Conservation (phyloP, 257 asterid species). For the Henckelia pumila region DNA sequence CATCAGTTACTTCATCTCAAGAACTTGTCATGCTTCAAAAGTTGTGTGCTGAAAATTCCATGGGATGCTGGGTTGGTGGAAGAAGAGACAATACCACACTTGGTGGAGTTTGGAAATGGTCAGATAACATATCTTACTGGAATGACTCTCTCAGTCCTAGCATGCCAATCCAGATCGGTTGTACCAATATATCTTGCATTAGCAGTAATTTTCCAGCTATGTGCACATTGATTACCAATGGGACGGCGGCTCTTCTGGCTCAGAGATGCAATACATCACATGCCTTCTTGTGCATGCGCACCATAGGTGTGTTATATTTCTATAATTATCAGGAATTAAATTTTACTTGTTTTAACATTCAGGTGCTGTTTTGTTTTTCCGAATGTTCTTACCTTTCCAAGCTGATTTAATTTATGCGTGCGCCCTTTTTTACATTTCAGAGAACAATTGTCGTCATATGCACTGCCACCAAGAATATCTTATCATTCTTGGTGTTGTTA, state of each 20-base stretch:
- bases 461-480: slow-evolving; percentile 85
- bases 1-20: slow-evolving; percentile 51
- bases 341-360: slow-evolving; percentile 13
- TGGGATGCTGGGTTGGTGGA: slow-evolving; percentile 93
- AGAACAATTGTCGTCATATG: slow-evolving; percentile 68
- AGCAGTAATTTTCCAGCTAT: slow-evolving; percentile 31
- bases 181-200: slow-evolving; percentile 48
- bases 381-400: not conserved
- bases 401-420: slow-evolving; percentile 6
- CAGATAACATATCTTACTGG: slow-evolving; percentile 60
- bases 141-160: slow-evolving; percentile 39
- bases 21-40: slow-evolving; percentile 53
- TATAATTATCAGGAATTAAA: not conserved
- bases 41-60: slow-evolving; percentile 47
- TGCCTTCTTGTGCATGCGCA: slow-evolving; percentile 67
- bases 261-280: slow-evolving; percentile 62
- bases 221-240: slow-evolving; percentile 63
- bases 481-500: slow-evolving; percentile 83
- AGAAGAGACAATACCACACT: slow-evolving; percentile 33
- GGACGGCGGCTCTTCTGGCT: slow-evolving; percentile 41
- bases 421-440: slow-evolving; percentile 39
- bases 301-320: slow-evolving; percentile 44
- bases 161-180: slow-evolving; percentile 33
- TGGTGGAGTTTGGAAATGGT: slow-evolving; percentile 65
- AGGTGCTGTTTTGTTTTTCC: not conserved